phyloP scores from a whole-genome alignment of 495 filamentous ascomycete species.

The Friedmanniomyces endolithicus region DNA sequence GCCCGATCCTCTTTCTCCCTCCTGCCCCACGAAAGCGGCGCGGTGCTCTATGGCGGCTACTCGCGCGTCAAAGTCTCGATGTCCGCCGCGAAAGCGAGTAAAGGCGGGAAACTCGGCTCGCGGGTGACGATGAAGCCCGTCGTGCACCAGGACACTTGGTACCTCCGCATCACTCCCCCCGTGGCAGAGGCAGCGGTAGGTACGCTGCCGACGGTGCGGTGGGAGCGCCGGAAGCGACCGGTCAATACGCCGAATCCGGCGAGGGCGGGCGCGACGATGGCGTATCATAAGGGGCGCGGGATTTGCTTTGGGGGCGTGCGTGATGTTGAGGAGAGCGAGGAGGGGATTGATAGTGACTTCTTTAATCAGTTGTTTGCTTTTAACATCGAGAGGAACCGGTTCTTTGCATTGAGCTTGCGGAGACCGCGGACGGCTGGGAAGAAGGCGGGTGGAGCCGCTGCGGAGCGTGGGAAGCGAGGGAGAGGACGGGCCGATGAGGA shows the following conservation, averaged over 20 bases:
- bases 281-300: constrained; percentile 80
- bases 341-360: constrained; percentile 92
- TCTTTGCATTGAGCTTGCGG: constrained; percentile 69
- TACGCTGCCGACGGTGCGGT: constrained; percentile 58
- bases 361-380: constrained; percentile 81
- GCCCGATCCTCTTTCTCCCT: constrained; percentile 81
- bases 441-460: constrained; percentile 41
- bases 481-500: constrained; percentile 77
- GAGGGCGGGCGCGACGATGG: constrained; percentile 81
- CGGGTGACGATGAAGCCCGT: constrained; percentile 66
- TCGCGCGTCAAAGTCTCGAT: constrained; percentile 65
- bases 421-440: constrained; percentile 51
- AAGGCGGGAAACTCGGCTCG: constrained; percentile 45
- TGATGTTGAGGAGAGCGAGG: constrained; percentile 85
- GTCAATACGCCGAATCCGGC: constrained; percentile 75
- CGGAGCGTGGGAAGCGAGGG: constrained; percentile 48
- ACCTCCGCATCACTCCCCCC: constrained; percentile 68
- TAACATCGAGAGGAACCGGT: constrained; percentile 88
- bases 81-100: constrained; percentile 43
- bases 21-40: constrained; percentile 76
- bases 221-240: constrained; percentile 87
- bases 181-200: constrained; percentile 45
- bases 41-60: constrained; percentile 85
- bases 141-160: constrained; percentile 90
- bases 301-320: constrained; percentile 91